Evolutionary conservation across 441 rosid species (phyloP), one percentile per base, ranked within the genome.

Genomic region (Capsella rubella): DNA sequence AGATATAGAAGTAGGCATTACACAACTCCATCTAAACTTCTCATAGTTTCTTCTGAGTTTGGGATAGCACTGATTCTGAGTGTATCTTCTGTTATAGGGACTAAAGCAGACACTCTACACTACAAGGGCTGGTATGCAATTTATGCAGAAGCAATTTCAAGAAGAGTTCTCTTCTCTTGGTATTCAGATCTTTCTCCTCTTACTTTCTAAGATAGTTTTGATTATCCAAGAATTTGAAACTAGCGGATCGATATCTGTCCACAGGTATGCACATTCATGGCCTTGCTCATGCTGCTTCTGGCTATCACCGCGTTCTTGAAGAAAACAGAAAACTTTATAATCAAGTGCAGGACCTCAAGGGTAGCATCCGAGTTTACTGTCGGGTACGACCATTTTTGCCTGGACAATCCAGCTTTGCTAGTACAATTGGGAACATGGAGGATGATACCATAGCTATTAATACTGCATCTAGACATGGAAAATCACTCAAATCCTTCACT

Each of bases 291-390:
- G 98, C 98, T 77, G 97, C 95, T 71, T 89, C 92, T 32, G 93
- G 97, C 61, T 92, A 92, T 73, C 97, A 90, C 68, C 85, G 87
- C 77, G 95, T 92, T 78, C 87, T 90, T 58, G 93, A 90, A 71
- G 98, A 92, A 77, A 92, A 92, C 71, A 90, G 98, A 32, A 92
- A 86, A 78, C 92, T 92, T 28, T 92, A 92, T 82, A 92, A 90
- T 78, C 90, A 87, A 67, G 95, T 92, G 75, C 96, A 90, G 77
- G 99, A 95, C 73, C 99, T 95, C 67, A 95, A 91, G 82, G 99
- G 99, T 79, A 95, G 94, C 74, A 95, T 95, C 66, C 88, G 99
- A 49, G 99, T 95, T 29, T 95, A 95, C 60, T 95, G 99, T 65
- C 87, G 96, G 53, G 98, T 95, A 67, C 85, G 98, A 64, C 99